Base-by-base conservation (phyloP, 148 eudicot species). In the Dianthus caryophyllus region DNA sequence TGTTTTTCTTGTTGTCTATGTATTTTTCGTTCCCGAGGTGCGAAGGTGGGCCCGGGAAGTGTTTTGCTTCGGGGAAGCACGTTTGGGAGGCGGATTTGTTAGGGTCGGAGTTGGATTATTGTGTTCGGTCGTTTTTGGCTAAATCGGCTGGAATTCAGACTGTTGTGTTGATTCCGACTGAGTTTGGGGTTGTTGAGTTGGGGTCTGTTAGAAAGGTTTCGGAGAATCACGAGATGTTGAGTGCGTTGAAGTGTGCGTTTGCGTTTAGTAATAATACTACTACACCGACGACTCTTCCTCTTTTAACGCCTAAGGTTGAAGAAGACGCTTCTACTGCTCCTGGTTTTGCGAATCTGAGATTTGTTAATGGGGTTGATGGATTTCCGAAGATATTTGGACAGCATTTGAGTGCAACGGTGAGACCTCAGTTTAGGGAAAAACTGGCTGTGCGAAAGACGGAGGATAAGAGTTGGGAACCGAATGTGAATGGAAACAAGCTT, bases 1-100 rank as follows among this genome's bases (percentile, higher is more conserved):
- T 93, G 96, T 83, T 93, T 61, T 93, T 85, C 66, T 75, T 93
- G 13, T 83, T 82, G 4, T 93, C 98, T 0, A 93, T 93, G 98
- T 93, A 93, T 61, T 93, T 89, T 48, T 83, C 87, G 0, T 93
- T 93, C 60, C 85, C 83, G 8, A 68, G 75, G 18, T 87, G 85
- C 14, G 79, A 86, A 70, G 94, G 91, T 0, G 98, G 96, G 9
- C 95, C 90, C 0, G 95, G 96, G 49, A 71, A 49, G 29, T 86
- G 86, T 74, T 90, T 85, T 75, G 70, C 50, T 5, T 85, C 88
- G 0, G 87, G 90, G 53, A 81, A 82, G 62, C 87, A 83, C 29
- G 66, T 83, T 5, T 93, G 98, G 98, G 61, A 86, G 30, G 67
- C 79, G 6, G 84, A 87, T 67, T 67, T 75, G 51, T 56, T 87